Evolutionary conservation across 2,329 filamentous ascomycete genomes (phyloP).

Genomic region (Nigrospora oryzae): DNA sequence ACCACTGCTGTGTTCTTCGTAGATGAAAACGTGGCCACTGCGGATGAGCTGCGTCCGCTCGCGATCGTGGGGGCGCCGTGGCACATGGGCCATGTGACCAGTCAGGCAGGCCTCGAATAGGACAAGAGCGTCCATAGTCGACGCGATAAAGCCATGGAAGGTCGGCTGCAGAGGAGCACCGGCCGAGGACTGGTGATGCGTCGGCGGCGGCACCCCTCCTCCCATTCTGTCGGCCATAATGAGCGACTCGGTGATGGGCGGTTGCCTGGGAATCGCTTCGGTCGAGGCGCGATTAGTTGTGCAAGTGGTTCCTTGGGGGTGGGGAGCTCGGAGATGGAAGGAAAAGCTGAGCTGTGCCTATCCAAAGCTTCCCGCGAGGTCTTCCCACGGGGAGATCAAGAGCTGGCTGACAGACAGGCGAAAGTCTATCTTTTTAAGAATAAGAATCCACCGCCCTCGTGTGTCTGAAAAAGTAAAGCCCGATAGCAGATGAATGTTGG

Average conservation of each 20-base stretch:
- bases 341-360: conserved; percentile 6
- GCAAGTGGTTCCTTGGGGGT: background rate
- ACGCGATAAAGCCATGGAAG: conserved; percentile 58
- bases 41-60: conserved; percentile 70
- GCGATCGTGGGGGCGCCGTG: conserved; percentile 77
- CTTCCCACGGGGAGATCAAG: too few relatives aligned
- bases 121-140: conserved; percentile 67
- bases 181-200: conserved; percentile 4
- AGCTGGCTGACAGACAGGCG: too few relatives aligned
- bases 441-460: too few relatives aligned
- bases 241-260: background rate
- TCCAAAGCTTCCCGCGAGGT: conserved; percentile 10
- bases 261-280: background rate
- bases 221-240: conserved; percentile 16
- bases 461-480: too few relatives aligned
- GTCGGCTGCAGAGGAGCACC: conserved; percentile 48
- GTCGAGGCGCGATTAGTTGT: background rate
- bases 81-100: conserved; percentile 65
- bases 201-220: background rate
- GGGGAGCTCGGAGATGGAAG: conserved; percentile 4
- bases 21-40: conserved; percentile 84
- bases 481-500: too few relatives aligned
- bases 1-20: conserved; percentile 81
- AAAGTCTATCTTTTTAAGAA: too few relatives aligned
- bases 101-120: conserved; percentile 72